Conservation (phyloP, 208 protist species). For the Acanthamoeba royreba region DNA sequence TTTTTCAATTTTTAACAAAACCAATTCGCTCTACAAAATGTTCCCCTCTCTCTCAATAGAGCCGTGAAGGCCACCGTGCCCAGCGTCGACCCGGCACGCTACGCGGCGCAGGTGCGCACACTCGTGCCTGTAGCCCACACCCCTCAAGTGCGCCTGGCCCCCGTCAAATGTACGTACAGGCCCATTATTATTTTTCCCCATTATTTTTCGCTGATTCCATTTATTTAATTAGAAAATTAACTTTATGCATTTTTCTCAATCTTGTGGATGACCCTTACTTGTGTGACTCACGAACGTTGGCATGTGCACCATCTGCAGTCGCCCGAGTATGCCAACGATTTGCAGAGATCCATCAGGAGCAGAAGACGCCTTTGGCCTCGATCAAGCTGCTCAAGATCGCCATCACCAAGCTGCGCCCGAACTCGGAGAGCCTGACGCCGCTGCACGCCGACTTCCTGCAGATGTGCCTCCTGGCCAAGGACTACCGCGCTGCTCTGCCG, state of each 20-base stretch:
- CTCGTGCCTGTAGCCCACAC: constrained; percentile 44
- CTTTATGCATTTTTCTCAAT: too few relatives aligned
- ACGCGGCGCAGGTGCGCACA: constrained; percentile 19
- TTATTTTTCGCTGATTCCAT: neutral
- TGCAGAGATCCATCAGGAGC: constrained; percentile 26
- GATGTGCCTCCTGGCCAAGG: constrained; percentile 68
- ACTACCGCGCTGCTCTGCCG: constrained; percentile 61
- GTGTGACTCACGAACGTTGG: too few relatives aligned
- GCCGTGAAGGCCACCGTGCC: neutral
- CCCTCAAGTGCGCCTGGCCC: constrained; percentile 42
- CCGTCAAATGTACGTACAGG: constrained; percentile 41
- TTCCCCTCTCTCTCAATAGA: too few relatives aligned
- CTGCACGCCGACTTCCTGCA: constrained; percentile 71
- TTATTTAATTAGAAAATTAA: too few relatives aligned
- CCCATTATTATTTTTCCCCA: too few relatives aligned
- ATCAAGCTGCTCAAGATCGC: constrained; percentile 51
- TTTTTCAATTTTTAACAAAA: neutral
- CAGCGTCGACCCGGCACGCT: neutral
- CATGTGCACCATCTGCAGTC: too few relatives aligned
- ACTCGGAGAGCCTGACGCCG: constrained; percentile 60
- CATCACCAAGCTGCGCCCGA: constrained; percentile 23
- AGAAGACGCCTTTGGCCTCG: constrained; percentile 21
- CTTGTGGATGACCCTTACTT: too few relatives aligned
- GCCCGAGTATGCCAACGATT: constrained; percentile 49
- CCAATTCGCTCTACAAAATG: neutral